Evolutionary conservation across 768 basidiomycete species (phyloP).

Genomic region (Phylloporus sp.): DNA sequence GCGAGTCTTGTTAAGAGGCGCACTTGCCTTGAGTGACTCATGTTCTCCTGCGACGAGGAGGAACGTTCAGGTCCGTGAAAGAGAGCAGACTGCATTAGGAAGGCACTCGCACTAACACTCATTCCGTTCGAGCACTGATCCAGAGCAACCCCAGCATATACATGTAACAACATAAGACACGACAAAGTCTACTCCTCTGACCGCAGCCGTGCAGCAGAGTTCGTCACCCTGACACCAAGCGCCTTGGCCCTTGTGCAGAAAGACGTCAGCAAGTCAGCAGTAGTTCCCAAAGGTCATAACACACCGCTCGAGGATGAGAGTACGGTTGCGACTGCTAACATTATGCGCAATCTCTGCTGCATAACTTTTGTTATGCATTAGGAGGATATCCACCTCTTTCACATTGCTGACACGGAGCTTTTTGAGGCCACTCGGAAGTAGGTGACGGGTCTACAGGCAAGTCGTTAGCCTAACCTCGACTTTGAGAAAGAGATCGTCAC

Average conservation of each 20-base stretch:
- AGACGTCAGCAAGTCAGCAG: conserved; percentile 6
- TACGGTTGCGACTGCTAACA: conserved; percentile 94
- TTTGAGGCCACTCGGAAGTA: conserved; percentile 94
- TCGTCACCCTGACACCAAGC: conserved; percentile 90
- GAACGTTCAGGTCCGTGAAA: conserved; percentile 13
- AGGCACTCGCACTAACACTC: too few relatives aligned
- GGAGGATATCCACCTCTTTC: conserved; percentile 88
- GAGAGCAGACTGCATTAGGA: conserved; percentile 26
- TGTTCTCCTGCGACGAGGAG: conserved; percentile 12
- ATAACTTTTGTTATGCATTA: conserved; percentile 97
- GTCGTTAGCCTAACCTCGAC: conserved; percentile 2
- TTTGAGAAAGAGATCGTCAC: conserved; percentile 40
- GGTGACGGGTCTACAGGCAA: conserved; percentile 71
- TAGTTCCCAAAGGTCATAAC: conserved; percentile 15
- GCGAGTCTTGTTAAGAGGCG: neutral
- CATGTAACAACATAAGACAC: conserved; percentile 34
- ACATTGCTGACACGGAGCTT: conserved; percentile 94
- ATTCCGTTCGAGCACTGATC: too few relatives aligned
- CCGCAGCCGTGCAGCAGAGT: conserved; percentile 87
- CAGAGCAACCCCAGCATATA: conserved; percentile 40
- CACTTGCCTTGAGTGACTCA: conserved; percentile 28
- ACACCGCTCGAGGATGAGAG: conserved; percentile 82
- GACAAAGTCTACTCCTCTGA: conserved; percentile 77
- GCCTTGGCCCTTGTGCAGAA: conserved; percentile 62
- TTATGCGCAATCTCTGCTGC: conserved; percentile 96